phyloP scores from a whole-genome alignment of 116 monocot genomes.

The Zostera marina region DNA sequence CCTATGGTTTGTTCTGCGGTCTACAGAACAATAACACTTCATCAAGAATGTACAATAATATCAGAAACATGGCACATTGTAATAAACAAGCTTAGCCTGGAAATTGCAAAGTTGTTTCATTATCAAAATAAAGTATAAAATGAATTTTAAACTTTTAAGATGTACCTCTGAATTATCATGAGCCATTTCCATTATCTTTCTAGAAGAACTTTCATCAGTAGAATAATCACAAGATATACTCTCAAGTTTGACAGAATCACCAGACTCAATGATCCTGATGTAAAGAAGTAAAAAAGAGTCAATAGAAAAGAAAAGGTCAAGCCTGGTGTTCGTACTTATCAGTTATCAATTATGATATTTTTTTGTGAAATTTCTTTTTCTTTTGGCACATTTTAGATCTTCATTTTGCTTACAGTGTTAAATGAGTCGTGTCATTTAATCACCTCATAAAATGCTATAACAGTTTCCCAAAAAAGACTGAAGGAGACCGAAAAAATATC shows the following conservation, averaged over 20 bases:
- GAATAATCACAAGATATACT: conserved; percentile 24
- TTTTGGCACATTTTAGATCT: too few species aligned
- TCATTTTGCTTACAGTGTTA: too few species aligned
- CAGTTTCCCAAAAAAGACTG: too few species aligned
- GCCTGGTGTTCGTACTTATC: background rate
- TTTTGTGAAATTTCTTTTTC: too few species aligned
- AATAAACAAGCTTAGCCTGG: background rate
- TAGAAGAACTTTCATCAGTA: conserved; percentile 13
- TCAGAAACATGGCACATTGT: too few species aligned
- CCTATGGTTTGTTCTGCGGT: too few species aligned
- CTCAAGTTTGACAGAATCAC: conserved; percentile 20
- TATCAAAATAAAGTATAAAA: background rate
- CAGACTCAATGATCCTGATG: conserved; percentile 58
- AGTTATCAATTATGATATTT: background rate
- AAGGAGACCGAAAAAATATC: too few species aligned
- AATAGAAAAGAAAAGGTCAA: background rate
- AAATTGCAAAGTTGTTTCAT: background rate
- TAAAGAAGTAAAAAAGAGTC: background rate
- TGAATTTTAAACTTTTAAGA: background rate
- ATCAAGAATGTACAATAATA: background rate
- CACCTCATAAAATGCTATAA: too few species aligned
- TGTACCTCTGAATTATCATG: conserved; percentile 15
- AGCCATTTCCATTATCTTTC: conserved; percentile 19
- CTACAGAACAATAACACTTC: too few species aligned
- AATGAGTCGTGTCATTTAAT: too few species aligned